These are phyloP conservation scores for Epichloe baconii DNA, from an alignment of 2,329 filamentous ascomycete species.

Conservation along the genomic window DNA sequence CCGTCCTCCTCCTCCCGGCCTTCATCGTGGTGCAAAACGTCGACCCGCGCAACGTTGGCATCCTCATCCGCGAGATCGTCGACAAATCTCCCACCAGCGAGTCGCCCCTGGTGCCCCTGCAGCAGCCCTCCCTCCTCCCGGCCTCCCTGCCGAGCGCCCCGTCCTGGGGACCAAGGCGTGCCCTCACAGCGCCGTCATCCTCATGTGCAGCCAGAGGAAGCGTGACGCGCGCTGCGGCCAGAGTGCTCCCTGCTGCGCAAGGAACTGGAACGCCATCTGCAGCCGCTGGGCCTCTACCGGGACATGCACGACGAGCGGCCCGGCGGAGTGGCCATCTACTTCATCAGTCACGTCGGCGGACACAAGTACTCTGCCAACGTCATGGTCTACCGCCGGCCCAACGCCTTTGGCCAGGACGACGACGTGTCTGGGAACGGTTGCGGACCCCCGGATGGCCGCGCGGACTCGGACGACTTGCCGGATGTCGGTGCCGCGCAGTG, in stretches of 20 bases:
- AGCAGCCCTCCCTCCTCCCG: slow-evolving; percentile 20
- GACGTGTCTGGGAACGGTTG: slow-evolving; percentile 11
- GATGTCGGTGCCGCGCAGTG: slow-evolving; percentile 63
- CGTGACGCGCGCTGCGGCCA: slow-evolving; percentile 91
- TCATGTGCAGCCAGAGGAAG: slow-evolving; percentile 90
- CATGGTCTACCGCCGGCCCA: slow-evolving; percentile 66
- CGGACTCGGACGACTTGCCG: slow-evolving; percentile 12
- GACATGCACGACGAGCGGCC: slow-evolving; percentile 81
- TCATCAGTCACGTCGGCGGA: slow-evolving; percentile 89
- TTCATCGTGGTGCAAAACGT: slow-evolving; percentile 78
- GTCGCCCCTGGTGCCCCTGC: slow-evolving; percentile 35
- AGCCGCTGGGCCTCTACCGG: slow-evolving; percentile 70
- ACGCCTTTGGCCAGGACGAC: slow-evolving; percentile 42
- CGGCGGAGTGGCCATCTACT: slow-evolving; percentile 89
- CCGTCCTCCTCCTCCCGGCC: slow-evolving; percentile 69
- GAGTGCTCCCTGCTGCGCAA: slow-evolving; percentile 79
- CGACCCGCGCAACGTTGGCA: slow-evolving; percentile 58
- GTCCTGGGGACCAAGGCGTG: slow-evolving; percentile 36
- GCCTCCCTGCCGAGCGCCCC: slow-evolving; percentile 14
- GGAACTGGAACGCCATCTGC: slow-evolving; percentile 81
- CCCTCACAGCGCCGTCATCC: slow-evolving; percentile 74
- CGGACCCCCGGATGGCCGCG: slow-evolving; percentile 16
- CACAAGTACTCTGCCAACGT: slow-evolving; percentile 96
- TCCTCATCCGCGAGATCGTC: slow-evolving; percentile 59
- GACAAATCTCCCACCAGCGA: slow-evolving; percentile 61